Percentiles rank a stretch among this genome's conserved stretches.
Conservation (phyloP, 257 asterid species). For the Verbena officinalis region DNA sequence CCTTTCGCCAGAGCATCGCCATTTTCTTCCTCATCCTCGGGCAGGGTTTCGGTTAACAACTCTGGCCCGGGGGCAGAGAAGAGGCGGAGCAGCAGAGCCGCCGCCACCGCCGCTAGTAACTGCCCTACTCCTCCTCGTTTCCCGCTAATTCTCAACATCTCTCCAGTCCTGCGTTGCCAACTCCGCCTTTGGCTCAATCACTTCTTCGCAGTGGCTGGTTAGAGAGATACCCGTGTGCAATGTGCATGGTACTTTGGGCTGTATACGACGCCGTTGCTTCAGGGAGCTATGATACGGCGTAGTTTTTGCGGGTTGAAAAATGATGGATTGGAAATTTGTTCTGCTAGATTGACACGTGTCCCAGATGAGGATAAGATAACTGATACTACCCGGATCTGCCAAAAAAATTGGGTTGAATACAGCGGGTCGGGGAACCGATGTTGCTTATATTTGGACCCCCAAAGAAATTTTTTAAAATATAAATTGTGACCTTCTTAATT, state of each 20-base stretch:
- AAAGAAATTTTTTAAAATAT: too few relatives aligned
- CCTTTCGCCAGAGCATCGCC: slow-evolving; percentile 47
- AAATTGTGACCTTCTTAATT: too few relatives aligned
- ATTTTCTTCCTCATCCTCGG: slow-evolving; percentile 38
- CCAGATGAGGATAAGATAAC: slow-evolving; percentile 28
- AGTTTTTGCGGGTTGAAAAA: slow-evolving; percentile 14
- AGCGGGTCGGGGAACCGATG: too few relatives aligned
- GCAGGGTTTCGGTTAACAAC: slow-evolving; percentile 47
- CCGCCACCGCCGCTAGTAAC: slow-evolving; percentile 83
- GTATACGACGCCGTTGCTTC: slow-evolving; percentile 31
- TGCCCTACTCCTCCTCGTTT: slow-evolving; percentile 80
- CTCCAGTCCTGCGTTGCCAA: slow-evolving; percentile 14
- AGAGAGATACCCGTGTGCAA: neutral
- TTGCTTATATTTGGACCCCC: too few relatives aligned
- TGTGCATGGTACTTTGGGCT: neutral
- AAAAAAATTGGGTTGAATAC: neutral
- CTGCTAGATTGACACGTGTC: slow-evolving; percentile 42
- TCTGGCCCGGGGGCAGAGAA: slow-evolving; percentile 72
- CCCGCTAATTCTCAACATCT: slow-evolving; percentile 67
- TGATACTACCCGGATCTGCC: neutral
- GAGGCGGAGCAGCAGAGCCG: slow-evolving; percentile 78
- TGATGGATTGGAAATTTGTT: neutral
- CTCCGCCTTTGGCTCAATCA: neutral
- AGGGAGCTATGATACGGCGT: neutral
- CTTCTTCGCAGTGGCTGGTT: slow-evolving; percentile 14